Conservation (phyloP, 192 early-diverging fungal genomes). For the Podila horticola region DNA sequence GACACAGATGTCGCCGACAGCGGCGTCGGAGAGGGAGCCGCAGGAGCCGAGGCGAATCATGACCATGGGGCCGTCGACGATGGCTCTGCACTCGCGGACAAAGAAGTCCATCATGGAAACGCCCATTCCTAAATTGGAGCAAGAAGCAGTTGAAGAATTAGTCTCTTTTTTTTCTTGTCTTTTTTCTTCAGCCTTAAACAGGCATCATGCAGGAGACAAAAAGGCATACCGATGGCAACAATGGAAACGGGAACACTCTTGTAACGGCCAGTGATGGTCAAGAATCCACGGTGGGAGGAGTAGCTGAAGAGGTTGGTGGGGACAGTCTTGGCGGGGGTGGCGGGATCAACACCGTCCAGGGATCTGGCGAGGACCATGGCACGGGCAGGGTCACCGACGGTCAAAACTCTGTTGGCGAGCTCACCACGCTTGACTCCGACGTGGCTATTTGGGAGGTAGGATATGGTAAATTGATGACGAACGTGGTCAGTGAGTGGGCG, state of each 20-base stretch:
- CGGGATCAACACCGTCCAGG: constrained; percentile 63
- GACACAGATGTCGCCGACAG: constrained; percentile 75
- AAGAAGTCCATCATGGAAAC: constrained; percentile 92
- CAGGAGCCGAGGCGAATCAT: constrained; percentile 92
- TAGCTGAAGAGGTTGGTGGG: constrained; percentile 56
- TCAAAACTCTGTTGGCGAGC: constrained; percentile 88
- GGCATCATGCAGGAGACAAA: background rate
- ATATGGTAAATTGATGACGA: background rate
- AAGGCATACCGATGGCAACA: constrained; percentile 72
- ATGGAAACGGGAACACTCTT: constrained; percentile 79
- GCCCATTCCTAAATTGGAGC: constrained; percentile 63
- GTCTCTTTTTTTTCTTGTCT: constrained; percentile 7
- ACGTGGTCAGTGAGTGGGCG: background rate
- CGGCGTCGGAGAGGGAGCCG: constrained; percentile 71
- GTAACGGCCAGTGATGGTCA: constrained; percentile 89
- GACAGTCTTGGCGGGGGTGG: constrained; percentile 40
- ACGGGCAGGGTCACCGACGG: constrained; percentile 86
- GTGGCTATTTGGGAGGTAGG: constrained; percentile 56
- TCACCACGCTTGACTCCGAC: constrained; percentile 81
- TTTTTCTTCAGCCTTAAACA: constrained; percentile 10
- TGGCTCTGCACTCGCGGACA: constrained; percentile 85
- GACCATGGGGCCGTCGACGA: constrained; percentile 77
- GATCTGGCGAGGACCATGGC: constrained; percentile 70
- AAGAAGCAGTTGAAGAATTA: background rate
- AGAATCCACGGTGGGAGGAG: constrained; percentile 80